phyloP scores from a whole-genome alignment of 129 eudicot genomes.

The Helianthus annuus region DNA sequence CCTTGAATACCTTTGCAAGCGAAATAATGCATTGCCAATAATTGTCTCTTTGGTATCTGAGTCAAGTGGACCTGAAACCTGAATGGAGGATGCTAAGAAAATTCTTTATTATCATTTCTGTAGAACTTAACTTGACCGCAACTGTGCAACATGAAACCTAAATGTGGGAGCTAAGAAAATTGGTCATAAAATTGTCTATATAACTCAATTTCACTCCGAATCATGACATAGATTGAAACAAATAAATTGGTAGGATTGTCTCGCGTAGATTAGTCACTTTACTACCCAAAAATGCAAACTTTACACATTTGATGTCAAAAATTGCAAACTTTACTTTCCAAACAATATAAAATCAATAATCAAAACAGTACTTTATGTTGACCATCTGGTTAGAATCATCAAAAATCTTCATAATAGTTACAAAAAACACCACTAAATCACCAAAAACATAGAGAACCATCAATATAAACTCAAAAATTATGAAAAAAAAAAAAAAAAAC shows the following conservation, averaged over 20 bases:
- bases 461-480: too few relatives aligned
- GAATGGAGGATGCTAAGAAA: slow-evolving; percentile 46
- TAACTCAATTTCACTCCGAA: not conserved
- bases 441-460: too few relatives aligned
- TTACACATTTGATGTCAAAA: not conserved
- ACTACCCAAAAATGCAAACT: not conserved
- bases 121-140: not conserved
- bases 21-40: slow-evolving; percentile 62
- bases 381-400: too few relatives aligned
- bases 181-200: not conserved
- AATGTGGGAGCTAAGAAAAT: not conserved
- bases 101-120: not conserved
- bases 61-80: slow-evolving; percentile 71
- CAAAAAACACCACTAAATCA: too few relatives aligned
- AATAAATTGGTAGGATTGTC: too few relatives aligned
- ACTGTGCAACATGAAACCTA: slow-evolving; percentile 1
- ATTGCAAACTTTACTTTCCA: not conserved
- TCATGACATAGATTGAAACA: not conserved
- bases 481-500: too few relatives aligned
- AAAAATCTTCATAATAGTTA: too few relatives aligned
- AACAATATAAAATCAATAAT: too few relatives aligned
- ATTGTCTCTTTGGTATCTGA: slow-evolving; percentile 54
- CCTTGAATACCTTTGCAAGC: slow-evolving; percentile 73
- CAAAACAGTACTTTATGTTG: too few relatives aligned
- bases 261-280: too few relatives aligned